phyloP scores from a whole-genome alignment of 164 flowering plant genomes.

The Magnolia sinica region DNA sequence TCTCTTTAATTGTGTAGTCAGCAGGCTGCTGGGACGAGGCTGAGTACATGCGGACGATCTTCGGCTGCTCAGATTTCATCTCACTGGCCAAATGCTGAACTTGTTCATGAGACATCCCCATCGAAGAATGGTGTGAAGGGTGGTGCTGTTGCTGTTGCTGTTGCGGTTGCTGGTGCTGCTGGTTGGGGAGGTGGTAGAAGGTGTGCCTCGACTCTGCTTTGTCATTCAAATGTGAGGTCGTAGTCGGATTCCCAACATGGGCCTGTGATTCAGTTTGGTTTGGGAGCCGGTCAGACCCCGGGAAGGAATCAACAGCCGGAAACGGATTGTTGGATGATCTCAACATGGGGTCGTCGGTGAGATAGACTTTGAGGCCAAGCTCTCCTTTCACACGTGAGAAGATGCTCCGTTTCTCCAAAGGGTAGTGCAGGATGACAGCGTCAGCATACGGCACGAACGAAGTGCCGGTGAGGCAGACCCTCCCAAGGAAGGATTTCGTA shows the following conservation, averaged over 20 bases:
- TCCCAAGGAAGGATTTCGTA: conserved; percentile 73
- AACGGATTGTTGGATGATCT: conserved; percentile 54
- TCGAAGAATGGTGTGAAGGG: conserved; percentile 13
- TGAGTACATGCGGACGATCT: conserved; percentile 56
- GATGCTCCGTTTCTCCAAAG: conserved; percentile 69
- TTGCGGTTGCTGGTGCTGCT: conserved; percentile 32
- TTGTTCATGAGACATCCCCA: conserved; percentile 23
- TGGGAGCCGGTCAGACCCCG: conserved; percentile 14
- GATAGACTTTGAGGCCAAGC: conserved; percentile 73
- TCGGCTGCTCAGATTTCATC: conserved; percentile 59
- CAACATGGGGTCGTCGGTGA: conserved; percentile 62
- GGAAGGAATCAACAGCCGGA: conserved; percentile 37
- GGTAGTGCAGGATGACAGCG: conserved; percentile 77
- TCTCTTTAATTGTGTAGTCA: conserved; percentile 88
- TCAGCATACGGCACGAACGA: conserved; percentile 82
- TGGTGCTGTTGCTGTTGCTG: conserved; percentile 6
- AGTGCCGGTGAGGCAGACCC: conserved; percentile 59
- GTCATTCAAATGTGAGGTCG: conserved; percentile 13
- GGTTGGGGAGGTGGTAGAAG: conserved; percentile 71
- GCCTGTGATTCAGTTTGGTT: conserved; percentile 15
- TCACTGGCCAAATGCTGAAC: conserved; percentile 42
- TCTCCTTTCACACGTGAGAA: conserved; percentile 82
- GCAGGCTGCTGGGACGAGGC: conserved; percentile 59
- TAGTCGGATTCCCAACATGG: conserved; percentile 12
- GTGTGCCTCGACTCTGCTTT: conserved; percentile 53